Percentiles rank a stretch among this genome's conserved stretches.
Conservation (phyloP, 768 basidiomycete genomes). For the Boletellus sp. region DNA sequence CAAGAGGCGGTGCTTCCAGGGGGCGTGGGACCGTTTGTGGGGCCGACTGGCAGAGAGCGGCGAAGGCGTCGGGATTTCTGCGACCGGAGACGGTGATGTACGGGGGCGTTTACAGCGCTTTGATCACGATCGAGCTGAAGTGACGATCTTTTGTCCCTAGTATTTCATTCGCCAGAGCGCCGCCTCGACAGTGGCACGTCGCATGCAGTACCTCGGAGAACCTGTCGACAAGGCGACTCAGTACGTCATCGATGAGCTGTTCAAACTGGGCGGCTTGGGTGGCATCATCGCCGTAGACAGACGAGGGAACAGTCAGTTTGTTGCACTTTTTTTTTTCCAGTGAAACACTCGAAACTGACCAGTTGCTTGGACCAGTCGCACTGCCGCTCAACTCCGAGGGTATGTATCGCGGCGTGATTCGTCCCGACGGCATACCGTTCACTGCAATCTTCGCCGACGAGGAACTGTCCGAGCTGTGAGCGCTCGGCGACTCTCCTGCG, state of each 20-base stretch:
- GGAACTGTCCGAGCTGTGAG: slow-evolving; percentile 28
- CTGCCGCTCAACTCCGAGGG: slow-evolving; percentile 73
- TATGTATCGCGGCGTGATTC: slow-evolving; percentile 80
- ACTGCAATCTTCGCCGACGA: slow-evolving; percentile 81
- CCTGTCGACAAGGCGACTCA: slow-evolving; percentile 53
- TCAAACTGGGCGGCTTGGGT: slow-evolving; percentile 58
- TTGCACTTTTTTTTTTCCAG: slow-evolving; percentile 23
- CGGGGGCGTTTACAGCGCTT: slow-evolving; percentile 18
- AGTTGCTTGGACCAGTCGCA: slow-evolving; percentile 43
- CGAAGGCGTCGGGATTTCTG: slow-evolving; percentile 67
- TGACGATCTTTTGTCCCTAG: slow-evolving; percentile 32
- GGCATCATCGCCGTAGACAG: slow-evolving; percentile 74
- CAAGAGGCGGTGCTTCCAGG: slow-evolving; percentile 30
- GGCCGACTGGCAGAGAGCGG: too few relatives aligned
- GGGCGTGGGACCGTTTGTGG: slow-evolving; percentile 38
- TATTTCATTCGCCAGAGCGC: slow-evolving; percentile 74
- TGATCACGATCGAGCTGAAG: too few relatives aligned
- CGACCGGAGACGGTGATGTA: slow-evolving; percentile 85
- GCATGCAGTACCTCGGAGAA: slow-evolving; percentile 60
- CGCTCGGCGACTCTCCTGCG: not conserved
- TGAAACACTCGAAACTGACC: not conserved
- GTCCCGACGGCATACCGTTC: slow-evolving; percentile 62
- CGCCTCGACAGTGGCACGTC: slow-evolving; percentile 60
- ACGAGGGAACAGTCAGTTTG: slow-evolving; percentile 54
- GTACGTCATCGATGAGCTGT: slow-evolving; percentile 55